Percentiles rank a stretch among this genome's conserved stretches.
phyloP scores from a whole-genome alignment of 1,139 yeast species.

The Saccharomyces hybrid region DNA sequence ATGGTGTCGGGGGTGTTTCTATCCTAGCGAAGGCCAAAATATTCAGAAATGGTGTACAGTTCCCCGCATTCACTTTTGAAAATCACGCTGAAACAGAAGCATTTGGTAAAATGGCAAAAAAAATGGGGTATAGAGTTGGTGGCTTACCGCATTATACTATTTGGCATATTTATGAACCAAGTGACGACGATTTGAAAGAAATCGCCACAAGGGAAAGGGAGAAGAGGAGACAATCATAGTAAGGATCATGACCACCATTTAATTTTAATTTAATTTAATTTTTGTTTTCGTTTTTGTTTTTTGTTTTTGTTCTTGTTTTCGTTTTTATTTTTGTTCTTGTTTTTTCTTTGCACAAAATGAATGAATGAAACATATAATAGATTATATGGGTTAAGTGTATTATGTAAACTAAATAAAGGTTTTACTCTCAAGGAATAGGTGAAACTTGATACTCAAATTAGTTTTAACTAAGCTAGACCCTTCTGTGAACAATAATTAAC shows the following conservation, averaged over 20 bases:
- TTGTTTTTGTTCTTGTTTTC: neutral
- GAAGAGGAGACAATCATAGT: conserved; percentile 38
- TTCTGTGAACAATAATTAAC: too few species aligned
- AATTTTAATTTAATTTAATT: neutral
- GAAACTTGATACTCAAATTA: too few species aligned
- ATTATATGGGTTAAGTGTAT: neutral
- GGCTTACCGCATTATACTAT: conserved; percentile 87
- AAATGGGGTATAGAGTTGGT: conserved; percentile 74
- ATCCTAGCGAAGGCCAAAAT: conserved; percentile 74
- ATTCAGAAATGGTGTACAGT: conserved; percentile 73
- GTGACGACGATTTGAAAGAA: conserved; percentile 79
- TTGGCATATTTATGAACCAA: conserved; percentile 91
- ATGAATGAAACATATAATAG: neutral
- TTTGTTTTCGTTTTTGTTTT: neutral
- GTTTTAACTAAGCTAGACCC: too few species aligned
- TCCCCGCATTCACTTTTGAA: conserved; percentile 85
- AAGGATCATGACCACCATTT: too few species aligned
- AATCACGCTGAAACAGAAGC: conserved; percentile 94
- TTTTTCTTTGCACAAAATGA: too few species aligned
- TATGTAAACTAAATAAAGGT: neutral
- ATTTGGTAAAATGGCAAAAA: conserved; percentile 74
- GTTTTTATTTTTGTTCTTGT: neutral
- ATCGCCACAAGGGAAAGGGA: conserved; percentile 67
- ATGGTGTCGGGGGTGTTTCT: conserved; percentile 89
- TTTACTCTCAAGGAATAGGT: too few species aligned